Conservation (phyloP, 208 protist species). For the Crithidia acanthocephali region DNA sequence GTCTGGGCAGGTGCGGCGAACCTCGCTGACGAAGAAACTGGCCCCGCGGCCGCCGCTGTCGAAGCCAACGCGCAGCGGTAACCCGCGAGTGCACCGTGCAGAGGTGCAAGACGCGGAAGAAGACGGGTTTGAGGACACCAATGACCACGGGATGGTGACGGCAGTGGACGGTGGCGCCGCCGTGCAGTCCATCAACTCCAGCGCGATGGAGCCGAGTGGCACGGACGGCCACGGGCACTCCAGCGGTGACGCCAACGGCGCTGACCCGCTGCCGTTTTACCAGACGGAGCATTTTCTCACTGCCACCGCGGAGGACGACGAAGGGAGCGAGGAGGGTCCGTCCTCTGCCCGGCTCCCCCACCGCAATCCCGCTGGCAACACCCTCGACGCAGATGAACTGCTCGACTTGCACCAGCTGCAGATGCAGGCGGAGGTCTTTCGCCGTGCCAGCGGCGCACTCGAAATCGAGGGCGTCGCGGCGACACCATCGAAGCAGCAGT, state of each 20-base stretch:
- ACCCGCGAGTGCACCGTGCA: not conserved
- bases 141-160: not conserved
- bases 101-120: not conserved
- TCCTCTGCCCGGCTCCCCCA: no score
- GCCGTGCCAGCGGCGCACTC: not conserved
- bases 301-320: not conserved
- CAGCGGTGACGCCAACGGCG: not conserved
- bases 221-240: not conserved
- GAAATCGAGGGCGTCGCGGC: constrained; percentile 7
- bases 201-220: not conserved
- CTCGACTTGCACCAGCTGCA: constrained; percentile 9
- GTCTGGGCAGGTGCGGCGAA: not conserved
- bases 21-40: not conserved
- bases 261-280: constrained; percentile 17
- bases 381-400: not conserved
- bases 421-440: not conserved
- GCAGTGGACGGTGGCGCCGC: not conserved
- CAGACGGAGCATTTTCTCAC: constrained; percentile 24
- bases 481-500: constrained; percentile 10
- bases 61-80: not conserved
- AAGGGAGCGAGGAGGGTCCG: not conserved
- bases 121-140: not conserved
- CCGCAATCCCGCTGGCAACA: no score
- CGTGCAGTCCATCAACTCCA: not conserved
- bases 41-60: not conserved